Percentiles rank a stretch among this genome's conserved stretches.
These are phyloP conservation scores for Colletotrichum tanaceti DNA, from an alignment of 2,329 filamentous ascomycete genomes.

Conservation along the genomic window DNA sequence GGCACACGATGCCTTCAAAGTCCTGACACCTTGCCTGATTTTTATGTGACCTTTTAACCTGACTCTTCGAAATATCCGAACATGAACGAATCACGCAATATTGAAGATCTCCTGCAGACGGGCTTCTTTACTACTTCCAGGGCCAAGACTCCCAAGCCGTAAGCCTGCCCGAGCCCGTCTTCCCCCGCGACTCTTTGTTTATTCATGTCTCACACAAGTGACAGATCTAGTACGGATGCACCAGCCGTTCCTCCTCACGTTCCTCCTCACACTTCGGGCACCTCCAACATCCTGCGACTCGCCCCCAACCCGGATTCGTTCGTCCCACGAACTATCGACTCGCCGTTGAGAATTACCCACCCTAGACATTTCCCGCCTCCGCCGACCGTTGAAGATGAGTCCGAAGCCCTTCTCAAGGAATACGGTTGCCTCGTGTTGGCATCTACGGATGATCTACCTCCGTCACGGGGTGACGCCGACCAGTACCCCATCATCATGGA, in stretches of 20 bases:
- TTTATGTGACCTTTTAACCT: constrained; percentile 13
- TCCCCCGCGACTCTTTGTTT: background rate
- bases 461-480: constrained; percentile 72
- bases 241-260: constrained; percentile 36
- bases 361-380: constrained; percentile 64
- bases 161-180: constrained; percentile 39
- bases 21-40: constrained; percentile 18
- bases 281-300: constrained; percentile 20
- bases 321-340: constrained; percentile 37
- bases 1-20: constrained; percentile 36
- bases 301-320: constrained; percentile 23
- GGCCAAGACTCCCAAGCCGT: constrained; percentile 52
- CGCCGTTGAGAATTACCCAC: constrained; percentile 35
- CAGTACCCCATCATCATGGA: constrained; percentile 76
- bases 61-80: constrained; percentile 39
- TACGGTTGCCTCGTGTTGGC: constrained; percentile 52
- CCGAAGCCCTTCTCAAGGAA: constrained; percentile 71
- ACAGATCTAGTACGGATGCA: constrained; percentile 29
- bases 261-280: constrained; percentile 31
- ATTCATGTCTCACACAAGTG: constrained; percentile 12
- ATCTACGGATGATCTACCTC: constrained; percentile 63
- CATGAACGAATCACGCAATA: constrained; percentile 58
- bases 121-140: constrained; percentile 64
- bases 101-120: constrained; percentile 60
- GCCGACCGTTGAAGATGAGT: constrained; percentile 78